Conservation (phyloP, 2,329 filamentous ascomycete species). For the Coniochaeta pulveracea region DNA sequence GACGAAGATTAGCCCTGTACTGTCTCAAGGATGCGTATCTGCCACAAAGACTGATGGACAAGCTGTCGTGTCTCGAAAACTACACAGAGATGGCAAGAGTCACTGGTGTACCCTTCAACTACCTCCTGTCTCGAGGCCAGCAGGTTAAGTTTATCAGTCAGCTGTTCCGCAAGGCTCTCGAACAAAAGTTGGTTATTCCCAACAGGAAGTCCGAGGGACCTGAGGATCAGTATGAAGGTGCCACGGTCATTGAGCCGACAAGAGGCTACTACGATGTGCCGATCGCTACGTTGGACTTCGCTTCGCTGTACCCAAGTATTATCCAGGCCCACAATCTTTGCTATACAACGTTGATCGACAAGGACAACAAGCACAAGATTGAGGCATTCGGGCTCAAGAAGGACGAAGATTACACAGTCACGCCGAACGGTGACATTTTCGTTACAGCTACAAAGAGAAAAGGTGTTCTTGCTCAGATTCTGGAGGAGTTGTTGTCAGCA, state of each 20-base stretch:
- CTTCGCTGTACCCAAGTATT: conserved; percentile 95
- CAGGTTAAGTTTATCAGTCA: conserved; percentile 98
- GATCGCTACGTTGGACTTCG: conserved; percentile 95
- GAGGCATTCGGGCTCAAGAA: conserved; percentile 69
- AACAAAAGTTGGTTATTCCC: conserved; percentile 89
- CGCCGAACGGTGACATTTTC: conserved; percentile 89
- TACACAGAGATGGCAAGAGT: conserved; percentile 99
- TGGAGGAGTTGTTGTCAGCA: conserved; percentile 83
- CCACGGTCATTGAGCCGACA: conserved; percentile 92
- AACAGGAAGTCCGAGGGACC: conserved; percentile 61
- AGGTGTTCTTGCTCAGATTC: conserved; percentile 84
- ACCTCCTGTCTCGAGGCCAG: conserved; percentile 79
- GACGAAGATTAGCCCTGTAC: conserved; percentile 84
- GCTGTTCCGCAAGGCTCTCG: conserved; percentile 85
- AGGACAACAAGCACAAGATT: conserved; percentile 62
- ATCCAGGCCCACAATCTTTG: conserved; percentile 98
- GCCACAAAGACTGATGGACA: conserved; percentile 90
- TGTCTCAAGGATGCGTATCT: conserved; percentile 96
- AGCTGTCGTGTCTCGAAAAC: conserved; percentile 95
- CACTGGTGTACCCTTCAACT: conserved; percentile 96
- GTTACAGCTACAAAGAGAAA: conserved; percentile 82
- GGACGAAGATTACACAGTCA: conserved; percentile 93
- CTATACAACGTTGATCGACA: conserved; percentile 86
- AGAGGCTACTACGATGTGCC: conserved; percentile 92
- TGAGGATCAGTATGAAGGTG: conserved; percentile 92